Base-by-base conservation (phyloP, 768 basidiomycete genomes). In the Suillus tomentosus region DNA sequence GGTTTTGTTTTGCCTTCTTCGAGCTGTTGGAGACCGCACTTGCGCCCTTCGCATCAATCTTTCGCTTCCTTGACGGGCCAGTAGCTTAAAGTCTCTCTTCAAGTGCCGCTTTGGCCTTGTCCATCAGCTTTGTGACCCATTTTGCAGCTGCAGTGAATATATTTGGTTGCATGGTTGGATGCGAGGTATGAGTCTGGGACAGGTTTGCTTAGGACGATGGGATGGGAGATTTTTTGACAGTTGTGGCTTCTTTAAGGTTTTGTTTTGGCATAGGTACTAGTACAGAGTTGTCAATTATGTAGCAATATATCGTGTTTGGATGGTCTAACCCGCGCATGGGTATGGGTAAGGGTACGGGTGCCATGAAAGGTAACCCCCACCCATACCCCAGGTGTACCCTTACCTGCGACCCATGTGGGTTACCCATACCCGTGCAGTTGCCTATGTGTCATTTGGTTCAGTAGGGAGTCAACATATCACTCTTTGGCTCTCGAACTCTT, bases 181-280 rank as follows among this genome's bases (percentile, higher is more conserved):
- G 37, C 8, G 36, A 57, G 56, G 22, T 36, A 22, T 9, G n/a
- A 40, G 27, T 22, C 37, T 42, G 11, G 39, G 22, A 14, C 39
- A 40, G 57, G 57, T 59, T 0, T 43, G n/a, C 14, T 59, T 58
- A 17, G 17, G 57, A 22, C 40, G 57, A 37, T 15, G 17, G 27
- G 42, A 40, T n/a, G 7, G 24, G 15, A 27, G 57, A 57, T 36
- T 40, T n/a, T 58, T 37, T 13, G n/a, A 37, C 57, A 39, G 37
- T 40, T 59, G 39, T 59, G 39, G 39, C 43, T 59, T 59, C n/a
- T 5, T 40, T 59, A 40, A 15, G 39, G 17, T 58, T 58, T 59
- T 10, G 17, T 59, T 39, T 59, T 43, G 27, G 5, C 1, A 17
- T 43, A 40, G 42, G 36, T 37, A 57, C 56, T 57, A 40, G 5